phyloP scores from a whole-genome alignment of 192 early-diverging fungal genomes.

The Backusella liffmaniae region DNA sequence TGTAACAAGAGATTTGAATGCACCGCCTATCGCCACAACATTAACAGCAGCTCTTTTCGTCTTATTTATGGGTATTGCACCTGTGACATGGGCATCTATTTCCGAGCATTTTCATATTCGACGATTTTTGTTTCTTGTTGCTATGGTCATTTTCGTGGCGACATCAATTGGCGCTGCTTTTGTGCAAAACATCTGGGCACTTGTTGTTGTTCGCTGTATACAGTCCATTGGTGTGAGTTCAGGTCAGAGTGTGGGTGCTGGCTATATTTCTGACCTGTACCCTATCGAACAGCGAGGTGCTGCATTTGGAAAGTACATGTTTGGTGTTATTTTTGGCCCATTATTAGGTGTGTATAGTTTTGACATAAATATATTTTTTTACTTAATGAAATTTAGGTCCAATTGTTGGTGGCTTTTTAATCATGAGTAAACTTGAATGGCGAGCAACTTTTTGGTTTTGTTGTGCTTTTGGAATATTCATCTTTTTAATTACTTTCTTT shows the following conservation, averaged over 20 bases:
- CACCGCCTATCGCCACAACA: slow-evolving; percentile 38
- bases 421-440: slow-evolving; percentile 37
- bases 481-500: slow-evolving; percentile 41
- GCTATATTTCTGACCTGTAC: slow-evolving; percentile 23
- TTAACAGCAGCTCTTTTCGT: slow-evolving; percentile 44
- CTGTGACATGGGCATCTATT: slow-evolving; percentile 39
- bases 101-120: slow-evolving; percentile 45
- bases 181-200: slow-evolving; percentile 28
- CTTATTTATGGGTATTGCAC: slow-evolving; percentile 46
- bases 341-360: slow-evolving; percentile 8
- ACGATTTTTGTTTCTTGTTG: slow-evolving; percentile 34
- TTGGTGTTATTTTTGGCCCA: slow-evolving; percentile 25
- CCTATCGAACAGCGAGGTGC: slow-evolving; percentile 19
- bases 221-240: slow-evolving; percentile 43
- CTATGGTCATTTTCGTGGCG: slow-evolving; percentile 35
- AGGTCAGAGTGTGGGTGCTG: slow-evolving; percentile 42
- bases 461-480: slow-evolving; percentile 33
- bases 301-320: slow-evolving; percentile 27
- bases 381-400: slow-evolving; percentile 12
- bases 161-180: slow-evolving; percentile 45
- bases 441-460: slow-evolving; percentile 46
- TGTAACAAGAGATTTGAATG: slow-evolving; percentile 39
- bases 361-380: too few species aligned
- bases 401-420: slow-evolving; percentile 44
- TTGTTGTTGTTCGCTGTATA: slow-evolving; percentile 42